A percentile compares a stretch with the other conserved stretches of the same genome.
Evolutionary conservation across 805 yeast species (phyloP).

Genomic region (Lachancea kluyveri): DNA sequence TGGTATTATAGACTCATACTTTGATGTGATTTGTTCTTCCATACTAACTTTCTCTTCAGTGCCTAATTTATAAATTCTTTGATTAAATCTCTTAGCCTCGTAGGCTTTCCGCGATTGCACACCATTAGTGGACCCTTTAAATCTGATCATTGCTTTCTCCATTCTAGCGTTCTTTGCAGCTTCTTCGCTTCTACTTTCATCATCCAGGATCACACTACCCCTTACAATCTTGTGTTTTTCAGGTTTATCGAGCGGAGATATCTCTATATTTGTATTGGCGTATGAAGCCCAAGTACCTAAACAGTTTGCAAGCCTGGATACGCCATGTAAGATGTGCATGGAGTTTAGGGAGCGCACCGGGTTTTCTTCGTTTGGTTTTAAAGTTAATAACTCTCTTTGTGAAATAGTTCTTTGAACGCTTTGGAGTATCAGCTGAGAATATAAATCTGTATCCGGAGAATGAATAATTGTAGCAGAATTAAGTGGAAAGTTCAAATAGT

Average conservation of each 20-base stretch:
- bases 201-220: slow-evolving; percentile 14
- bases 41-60: no score
- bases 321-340: slow-evolving; percentile 53
- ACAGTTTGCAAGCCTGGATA: slow-evolving; percentile 53
- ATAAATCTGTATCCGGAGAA: slow-evolving; percentile 39
- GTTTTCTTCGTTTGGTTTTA: slow-evolving; percentile 31
- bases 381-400: slow-evolving; percentile 34
- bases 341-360: slow-evolving; percentile 46
- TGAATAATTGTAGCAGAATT: slow-evolving; percentile 65
- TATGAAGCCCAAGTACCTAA: slow-evolving; percentile 70
- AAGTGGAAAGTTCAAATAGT: slow-evolving; percentile 59
- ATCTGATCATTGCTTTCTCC: slow-evolving; percentile 45
- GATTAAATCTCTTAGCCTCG: slow-evolving; percentile 32
- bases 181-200: not conserved
- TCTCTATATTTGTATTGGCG: slow-evolving; percentile 62
- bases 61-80: slow-evolving; percentile 14
- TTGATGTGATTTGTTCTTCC: slow-evolving; percentile 12
- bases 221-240: slow-evolving; percentile 37
- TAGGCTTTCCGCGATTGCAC: slow-evolving; percentile 33
- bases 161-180: slow-evolving; percentile 28
- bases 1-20: slow-evolving; percentile 53
- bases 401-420: slow-evolving; percentile 47
- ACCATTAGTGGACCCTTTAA: slow-evolving; percentile 48
- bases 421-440: slow-evolving; percentile 51
- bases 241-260: slow-evolving; percentile 49